Evolutionary conservation across 78 protist species (phyloP), one percentile per base, ranked within the genome.

Genomic region (Pigoraptor vietnamica): DNA sequence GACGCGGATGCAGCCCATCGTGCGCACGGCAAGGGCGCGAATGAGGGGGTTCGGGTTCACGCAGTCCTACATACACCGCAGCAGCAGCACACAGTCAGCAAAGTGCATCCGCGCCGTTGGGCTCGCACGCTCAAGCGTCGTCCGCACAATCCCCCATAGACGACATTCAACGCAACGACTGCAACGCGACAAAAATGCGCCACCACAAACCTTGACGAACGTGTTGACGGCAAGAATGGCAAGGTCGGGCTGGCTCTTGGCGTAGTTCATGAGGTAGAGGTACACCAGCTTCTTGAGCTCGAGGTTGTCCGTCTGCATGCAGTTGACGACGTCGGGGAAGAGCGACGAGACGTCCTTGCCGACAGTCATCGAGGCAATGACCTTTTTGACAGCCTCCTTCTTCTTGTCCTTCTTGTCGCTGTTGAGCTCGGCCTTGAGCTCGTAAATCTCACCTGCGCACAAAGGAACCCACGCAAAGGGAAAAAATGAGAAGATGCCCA

Each of bases 1-100:
- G 23, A 99, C 99, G 34, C 99, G 97, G 81, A 99, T 98, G 96
- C 99, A 98, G 79, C 99, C 99, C 99, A 99, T 98, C 23, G 99
- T 99, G 37, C 99, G 97, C 39, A 99, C 92, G 33, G 99, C 99
- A 1, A 99, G 95, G 2, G 99, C 99, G 35, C 99, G 95, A 40
- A 99, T 95, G 55, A 99, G 93, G 55, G 99, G 99, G 93, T 96
- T 97, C 55, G 86, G 94, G 89, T 98, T 97, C 25, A 91, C 87
- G 6, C 99, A 94, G 94, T 99, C 99, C 95, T 97, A 87, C 38
- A n/a, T 2, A 90, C 9, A 79, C 84, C 21, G 32, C 6, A 87
- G 32, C 1, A 87, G 33, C 1, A 2, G 48, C 1, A 25, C 39
- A 87, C 21, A 40, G 32, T 2, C 21, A 87, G 36, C 56, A 87